Evolutionary conservation across 2,329 filamentous ascomycete species (phyloP).

Genomic region (Fusarium caatingaense): DNA sequence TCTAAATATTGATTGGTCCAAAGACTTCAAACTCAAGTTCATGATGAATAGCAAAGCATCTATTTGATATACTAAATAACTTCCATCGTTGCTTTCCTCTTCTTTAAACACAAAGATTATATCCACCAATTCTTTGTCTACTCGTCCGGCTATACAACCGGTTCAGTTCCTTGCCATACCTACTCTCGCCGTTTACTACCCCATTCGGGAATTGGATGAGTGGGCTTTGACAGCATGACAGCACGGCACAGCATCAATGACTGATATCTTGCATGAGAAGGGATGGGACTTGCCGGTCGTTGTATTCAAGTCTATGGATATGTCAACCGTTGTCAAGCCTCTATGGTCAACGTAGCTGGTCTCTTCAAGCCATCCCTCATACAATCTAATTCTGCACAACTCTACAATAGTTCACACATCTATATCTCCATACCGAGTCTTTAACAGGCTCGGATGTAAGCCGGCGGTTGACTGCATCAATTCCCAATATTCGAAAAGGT

Average conservation of each 20-base stretch:
- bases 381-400: rapidly evolving
- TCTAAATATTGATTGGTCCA: neutral
- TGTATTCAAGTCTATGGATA: neutral
- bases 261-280: neutral
- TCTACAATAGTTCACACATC: neutral
- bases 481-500: conserved; percentile 21
- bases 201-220: neutral
- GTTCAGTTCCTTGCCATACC: conserved; percentile 1
- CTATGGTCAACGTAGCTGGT: neutral
- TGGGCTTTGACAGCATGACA: conserved; percentile 8
- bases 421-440: neutral
- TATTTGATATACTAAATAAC: neutral
- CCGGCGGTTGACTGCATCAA: conserved; percentile 23
- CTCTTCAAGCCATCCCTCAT: neutral
- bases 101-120: neutral
- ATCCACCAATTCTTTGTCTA: neutral
- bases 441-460: conserved; percentile 18
- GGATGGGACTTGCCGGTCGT: neutral
- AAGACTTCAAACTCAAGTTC: neutral
- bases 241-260: conserved; percentile 6
- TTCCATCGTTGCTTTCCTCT: neutral
- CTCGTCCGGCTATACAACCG: conserved; percentile 10
- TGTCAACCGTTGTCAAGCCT: rapidly evolving
- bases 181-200: conserved; percentile 14
- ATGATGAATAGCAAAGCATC: neutral